Conservation (phyloP, 441 rosid genomes). For the Pelargonium hybrid region DNA sequence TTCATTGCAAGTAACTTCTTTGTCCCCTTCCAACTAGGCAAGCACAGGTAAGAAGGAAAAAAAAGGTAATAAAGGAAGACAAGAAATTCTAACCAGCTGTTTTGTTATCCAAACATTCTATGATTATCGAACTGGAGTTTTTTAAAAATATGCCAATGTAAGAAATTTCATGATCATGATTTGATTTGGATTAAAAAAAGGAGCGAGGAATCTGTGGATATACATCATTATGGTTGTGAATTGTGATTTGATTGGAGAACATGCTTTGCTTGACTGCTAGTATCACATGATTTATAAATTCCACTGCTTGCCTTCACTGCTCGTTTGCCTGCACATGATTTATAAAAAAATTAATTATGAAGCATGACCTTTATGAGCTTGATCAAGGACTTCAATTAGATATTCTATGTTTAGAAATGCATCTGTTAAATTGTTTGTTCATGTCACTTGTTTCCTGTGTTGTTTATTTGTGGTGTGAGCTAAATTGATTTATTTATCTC, state of each 20-base stretch:
- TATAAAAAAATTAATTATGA: not conserved
- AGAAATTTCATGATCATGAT: not conserved
- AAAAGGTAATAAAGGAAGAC: too few species aligned
- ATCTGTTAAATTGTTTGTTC: conserved; percentile 11
- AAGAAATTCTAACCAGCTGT: not conserved
- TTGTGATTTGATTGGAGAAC: not conserved
- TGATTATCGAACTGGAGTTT: not conserved
- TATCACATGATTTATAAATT: not conserved
- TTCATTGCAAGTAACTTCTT: not conserved
- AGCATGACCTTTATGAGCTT: conserved; percentile 2
- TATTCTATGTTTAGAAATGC: conserved; percentile 10
- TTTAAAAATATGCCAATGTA: not conserved
- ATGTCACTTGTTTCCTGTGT: not conserved
- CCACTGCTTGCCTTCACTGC: not conserved
- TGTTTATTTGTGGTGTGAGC: not conserved
- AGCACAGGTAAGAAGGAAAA: not conserved
- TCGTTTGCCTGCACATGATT: not conserved
- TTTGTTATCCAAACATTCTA: not conserved
- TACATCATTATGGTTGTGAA: not conserved
- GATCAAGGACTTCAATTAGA: conserved; percentile 1
- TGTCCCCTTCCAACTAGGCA: not conserved
- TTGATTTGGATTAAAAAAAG: not conserved
- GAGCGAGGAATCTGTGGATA: not conserved
- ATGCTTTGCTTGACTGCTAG: not conserved
- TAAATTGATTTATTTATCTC: conserved; percentile 8